These are phyloP conservation scores for Coprinellus micaceus DNA, from an alignment of 768 basidiomycete genomes.

Conservation along the genomic window DNA sequence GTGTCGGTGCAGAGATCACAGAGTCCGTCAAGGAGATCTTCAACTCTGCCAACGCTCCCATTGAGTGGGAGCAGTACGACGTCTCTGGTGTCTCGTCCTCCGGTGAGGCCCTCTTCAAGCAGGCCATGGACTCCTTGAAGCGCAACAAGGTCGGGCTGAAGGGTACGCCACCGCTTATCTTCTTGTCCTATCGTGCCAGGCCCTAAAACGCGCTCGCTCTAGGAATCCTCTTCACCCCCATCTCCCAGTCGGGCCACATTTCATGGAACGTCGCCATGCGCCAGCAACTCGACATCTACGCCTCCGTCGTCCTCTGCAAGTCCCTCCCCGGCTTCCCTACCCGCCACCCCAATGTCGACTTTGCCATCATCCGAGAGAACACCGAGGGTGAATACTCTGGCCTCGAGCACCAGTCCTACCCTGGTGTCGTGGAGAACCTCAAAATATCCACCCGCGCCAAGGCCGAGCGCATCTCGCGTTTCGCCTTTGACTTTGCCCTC, in stretches of 20 bases:
- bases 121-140: constrained; percentile 97
- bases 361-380: constrained; percentile 99
- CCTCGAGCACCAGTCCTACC: constrained; percentile 95
- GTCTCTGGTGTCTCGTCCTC: constrained; percentile 94
- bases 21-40: constrained; percentile 99
- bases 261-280: constrained; percentile 99
- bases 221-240: constrained; percentile 99
- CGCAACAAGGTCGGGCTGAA: constrained; percentile 97
- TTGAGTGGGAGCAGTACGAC: constrained; percentile 98
- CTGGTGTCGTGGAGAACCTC: constrained; percentile 96
- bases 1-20: constrained; percentile 95
- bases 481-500: constrained; percentile 97
- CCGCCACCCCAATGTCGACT: constrained; percentile 94
- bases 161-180: constrained; percentile 51
- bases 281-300: constrained; percentile 98
- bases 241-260: constrained; percentile 92
- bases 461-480: constrained; percentile 93
- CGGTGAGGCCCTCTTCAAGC: constrained; percentile 93
- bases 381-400: constrained; percentile 99
- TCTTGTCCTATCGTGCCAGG: background rate
- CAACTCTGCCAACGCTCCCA: constrained; percentile 94
- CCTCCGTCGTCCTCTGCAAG: constrained; percentile 97
- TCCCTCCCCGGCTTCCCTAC: constrained; percentile 95
- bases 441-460: constrained; percentile 96
- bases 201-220: constrained; percentile 10